These are phyloP conservation scores for Pseudevernia furfuracea DNA, from an alignment of 495 filamentous ascomycete genomes.

Conservation along the genomic window DNA sequence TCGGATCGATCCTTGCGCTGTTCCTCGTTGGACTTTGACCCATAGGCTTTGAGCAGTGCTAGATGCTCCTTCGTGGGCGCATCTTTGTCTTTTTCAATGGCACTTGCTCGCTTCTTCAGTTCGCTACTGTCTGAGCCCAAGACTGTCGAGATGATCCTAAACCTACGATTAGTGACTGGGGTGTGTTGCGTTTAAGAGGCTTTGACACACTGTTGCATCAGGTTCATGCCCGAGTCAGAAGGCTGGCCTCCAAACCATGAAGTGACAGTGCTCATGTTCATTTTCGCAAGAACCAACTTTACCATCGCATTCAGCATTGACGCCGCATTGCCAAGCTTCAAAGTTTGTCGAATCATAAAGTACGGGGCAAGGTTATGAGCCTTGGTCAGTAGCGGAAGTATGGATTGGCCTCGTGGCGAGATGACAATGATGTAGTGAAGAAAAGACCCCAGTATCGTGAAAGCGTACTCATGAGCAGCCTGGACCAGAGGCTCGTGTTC, in stretches of 20 bases:
- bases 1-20: slow-evolving; percentile 40
- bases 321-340: slow-evolving; percentile 59
- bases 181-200: background rate
- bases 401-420: slow-evolving; percentile 55
- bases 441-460: slow-evolving; percentile 46
- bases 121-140: slow-evolving; percentile 54
- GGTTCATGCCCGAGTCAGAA: slow-evolving; percentile 59
- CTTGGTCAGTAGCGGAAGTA: slow-evolving; percentile 50
- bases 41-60: slow-evolving; percentile 41
- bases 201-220: slow-evolving; percentile 50
- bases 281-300: slow-evolving; percentile 54
- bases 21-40: slow-evolving; percentile 37
- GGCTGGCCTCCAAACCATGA: slow-evolving; percentile 59
- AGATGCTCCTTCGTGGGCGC: slow-evolving; percentile 43
- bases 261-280: slow-evolving; percentile 52
- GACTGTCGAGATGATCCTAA: slow-evolving; percentile 55
- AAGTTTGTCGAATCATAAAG: slow-evolving; percentile 49
- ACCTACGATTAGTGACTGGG: background rate
- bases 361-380: slow-evolving; percentile 56
- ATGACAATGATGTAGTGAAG: slow-evolving; percentile 55
- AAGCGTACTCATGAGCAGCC: slow-evolving; percentile 48
- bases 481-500: slow-evolving; percentile 48
- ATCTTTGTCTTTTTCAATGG: slow-evolving; percentile 45
- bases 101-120: slow-evolving; percentile 45
- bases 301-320: slow-evolving; percentile 62